Evolutionary conservation across 2,329 filamentous ascomycete genomes (phyloP), one percentile per base, ranked within the genome.

Genomic region (Sporothrix dimorphospora): DNA sequence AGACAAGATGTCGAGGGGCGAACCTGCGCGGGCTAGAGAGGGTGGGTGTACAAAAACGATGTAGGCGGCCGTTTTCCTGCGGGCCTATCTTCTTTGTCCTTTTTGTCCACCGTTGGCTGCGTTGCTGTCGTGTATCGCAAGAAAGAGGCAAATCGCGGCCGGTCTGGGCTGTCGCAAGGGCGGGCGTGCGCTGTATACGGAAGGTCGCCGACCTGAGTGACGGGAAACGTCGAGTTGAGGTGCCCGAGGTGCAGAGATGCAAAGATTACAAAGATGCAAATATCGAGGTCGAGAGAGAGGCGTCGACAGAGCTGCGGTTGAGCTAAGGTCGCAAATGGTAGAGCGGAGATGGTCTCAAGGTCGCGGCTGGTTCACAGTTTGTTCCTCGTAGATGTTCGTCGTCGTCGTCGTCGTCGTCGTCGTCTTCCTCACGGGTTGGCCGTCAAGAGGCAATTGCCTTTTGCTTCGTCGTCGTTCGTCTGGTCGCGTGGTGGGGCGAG

Each of bases 151-250:
- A 65, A 47, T 4, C 24, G 24, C 21, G 24, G 24, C 63, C 24
- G 63, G 63, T 47, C 7, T 27, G n/a, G 24, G 21, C 24, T 66
- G 42, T 49, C 24, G 61, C 61, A 66, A 66, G 40, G 21, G 21
- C 12, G 61, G 63, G 40, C 16, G 63, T 34, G 63, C 16, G 42
- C 40, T 12, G 63, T 66, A 27, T 49, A 30, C 4, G 40, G 27
- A 67, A 67, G 71, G 67, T 72, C 71, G 71, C 71, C 71, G 71
- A 72, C 71, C 68, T 70, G 59, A 57, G 71, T 47, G 65, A 72
- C 66, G 40, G 40, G 40, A 42, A 42, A 19, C 12, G 42, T 59
- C 24, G n/a, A 49, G 16, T 59, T 16, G 30, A 71, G 71, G 68
- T 71, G 68, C 68, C 68, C 68, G 61, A 72, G 42, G 8, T 38